Conservation (phyloP, 2,329 filamentous ascomycete species). For the Aspergillus caelatus region DNA sequence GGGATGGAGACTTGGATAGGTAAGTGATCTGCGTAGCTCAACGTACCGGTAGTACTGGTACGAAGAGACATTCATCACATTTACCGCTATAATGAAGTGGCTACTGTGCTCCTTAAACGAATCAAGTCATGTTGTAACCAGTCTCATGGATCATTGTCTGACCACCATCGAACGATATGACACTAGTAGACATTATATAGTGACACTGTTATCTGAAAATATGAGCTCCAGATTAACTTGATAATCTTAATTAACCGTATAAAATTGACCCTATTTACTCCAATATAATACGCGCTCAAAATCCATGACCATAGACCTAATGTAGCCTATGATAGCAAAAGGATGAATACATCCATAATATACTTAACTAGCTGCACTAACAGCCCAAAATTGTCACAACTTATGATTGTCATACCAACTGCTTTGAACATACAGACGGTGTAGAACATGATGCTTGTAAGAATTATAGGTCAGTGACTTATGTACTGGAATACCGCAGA, state of each 20-base stretch:
- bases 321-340: neutral
- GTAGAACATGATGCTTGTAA: conserved; percentile 5
- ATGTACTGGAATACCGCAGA: conserved; percentile 99
- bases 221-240: neutral
- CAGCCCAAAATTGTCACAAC: neutral
- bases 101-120: neutral
- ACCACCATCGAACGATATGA: neutral
- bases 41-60: neutral
- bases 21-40: neutral
- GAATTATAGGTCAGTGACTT: conserved; percentile 64
- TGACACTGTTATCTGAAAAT: neutral
- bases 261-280: neutral
- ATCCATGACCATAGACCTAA: neutral
- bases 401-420: neutral
- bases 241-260: neutral
- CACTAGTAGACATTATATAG: neutral
- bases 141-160: too few relatives aligned
- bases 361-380: too few relatives aligned
- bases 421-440: neutral
- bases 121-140: too few relatives aligned
- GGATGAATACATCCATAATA: neutral
- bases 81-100: neutral
- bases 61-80: neutral
- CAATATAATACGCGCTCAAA: neutral
- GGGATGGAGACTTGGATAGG: neutral